Base-by-base conservation (phyloP, 2,329 filamentous ascomycete species). In the Paecilomyces dactylethromorphus region DNA sequence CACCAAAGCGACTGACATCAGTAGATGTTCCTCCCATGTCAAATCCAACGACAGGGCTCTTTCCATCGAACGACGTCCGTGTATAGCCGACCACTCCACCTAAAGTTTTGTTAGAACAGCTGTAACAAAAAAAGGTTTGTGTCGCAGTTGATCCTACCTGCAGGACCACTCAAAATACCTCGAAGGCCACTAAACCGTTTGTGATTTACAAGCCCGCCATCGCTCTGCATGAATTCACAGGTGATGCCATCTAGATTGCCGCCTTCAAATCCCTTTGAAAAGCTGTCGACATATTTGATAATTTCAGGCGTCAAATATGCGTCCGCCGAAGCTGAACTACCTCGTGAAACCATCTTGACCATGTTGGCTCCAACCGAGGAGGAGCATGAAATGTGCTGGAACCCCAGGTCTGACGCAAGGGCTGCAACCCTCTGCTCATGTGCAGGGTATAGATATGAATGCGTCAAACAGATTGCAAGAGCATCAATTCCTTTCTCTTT, bases 181-280 rank as follows among this genome's bases (percentile, higher is more conserved):
- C 88, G 87, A 69, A 97, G 96, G 66, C 78, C 66, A 35, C 67
- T 63, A 10, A 76, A 69, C 56, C 26, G 26, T 29, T 29, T 29
- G 26, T 29, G 26, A 7, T 76, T 69, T 1, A 85, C 82, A 2
- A 87, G 72, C 1, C 84, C 84, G 24, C 90, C 91, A 63, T 95
- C 90, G 10, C 88, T 92, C 73, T 96, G 91, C 92, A 96, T 96
- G 65, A 97, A 96, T 71, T 96, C 92, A 75, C 91, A 96, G 59
- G 26, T 29, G 26, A 29, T 91, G 81, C 35, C 11, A 1, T 90
- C 88, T 3, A 88, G 88, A 29, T 66, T 83, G 88, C 91, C 91
- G 29, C 83, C 82, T 66, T 90, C 85, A 68, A 96, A 95, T 0
- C 90, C 89, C 51, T 29, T 29, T 29, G 26, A 29, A 7, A 29